Evolutionary conservation across 495 filamentous ascomycete genomes (phyloP), one percentile per base, ranked within the genome.

Genomic region (Tuber indicum): DNA sequence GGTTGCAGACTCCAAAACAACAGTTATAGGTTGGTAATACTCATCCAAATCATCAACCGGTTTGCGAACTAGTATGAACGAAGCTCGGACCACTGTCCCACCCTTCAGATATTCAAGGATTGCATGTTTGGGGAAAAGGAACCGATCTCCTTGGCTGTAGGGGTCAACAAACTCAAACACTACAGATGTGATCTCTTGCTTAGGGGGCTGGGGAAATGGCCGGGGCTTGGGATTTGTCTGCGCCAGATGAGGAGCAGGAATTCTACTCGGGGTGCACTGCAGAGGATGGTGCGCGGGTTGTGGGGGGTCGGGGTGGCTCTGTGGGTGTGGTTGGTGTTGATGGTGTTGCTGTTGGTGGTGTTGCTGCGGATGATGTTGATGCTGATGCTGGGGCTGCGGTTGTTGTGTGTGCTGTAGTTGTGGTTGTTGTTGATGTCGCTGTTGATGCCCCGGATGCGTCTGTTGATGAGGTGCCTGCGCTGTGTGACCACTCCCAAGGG

Each of bases 21-120:
- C 89, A 0, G 96, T 98, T 44, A 98, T 87, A 3, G 95, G 93
- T 80, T 97, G 93, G 84, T 96, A 98, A 85, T 96, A 97, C 77
- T 94, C 93, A 75, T 87, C 84, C 83, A 87, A 76, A 74, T 86
- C 32, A 86, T 87, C 81, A n/a, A 81, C 74, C 7, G 81, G 78
- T 77, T 87, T 89, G 52, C 88, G 89, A 9, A 91, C 89, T 58
- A 92, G 87, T 43, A 93, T 84, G 82, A 92, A 93, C 2, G 90
- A 91, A 44, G 89, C 89, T 75, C 89, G 86, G 32, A 90, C 86
- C 76, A 89, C 86, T 75, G 86, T 84, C 49, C 84, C 85, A 62
- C 84, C 82, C 43, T 81, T 84, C 39, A 87, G 83, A 72, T 87
- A 92, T 82, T 99, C 94, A 12, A 98, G 85, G 70, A 98, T 92